Base-by-base conservation (phyloP, 768 basidiomycete species). In the Rubroboletus pulcherrimus region DNA sequence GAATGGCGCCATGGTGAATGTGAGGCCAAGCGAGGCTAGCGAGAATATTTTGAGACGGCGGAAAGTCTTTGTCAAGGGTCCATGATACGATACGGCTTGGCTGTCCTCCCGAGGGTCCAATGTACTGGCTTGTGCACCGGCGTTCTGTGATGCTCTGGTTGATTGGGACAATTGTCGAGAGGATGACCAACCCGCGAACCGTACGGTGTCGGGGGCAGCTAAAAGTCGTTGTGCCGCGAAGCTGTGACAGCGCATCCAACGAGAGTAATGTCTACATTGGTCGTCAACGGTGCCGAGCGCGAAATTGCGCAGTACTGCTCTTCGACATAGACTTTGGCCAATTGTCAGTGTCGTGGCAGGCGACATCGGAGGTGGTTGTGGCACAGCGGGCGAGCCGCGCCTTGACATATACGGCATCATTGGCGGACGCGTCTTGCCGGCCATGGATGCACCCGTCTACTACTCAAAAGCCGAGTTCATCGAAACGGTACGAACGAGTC, bases 381-480 rank as follows among this genome's bases (percentile, higher is more conserved):
- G 24, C 24, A 4, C 26, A 5, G 26, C 26, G 5, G 26, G 26
- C 26, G 26, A 26, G 26, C 26, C 26, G 26, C 26, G 26, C 26
- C 26, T 26, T 26, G 26, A 26, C 45, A 51, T 38, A 43, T 37
- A 55, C 50, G 17, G 41, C 49, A 37, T 39, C 52, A 49, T 33
- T 24, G 26, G 49, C 39, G 10, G 48, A 58, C 62, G 59, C 67
- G 54, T 68, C 57, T 34, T 30, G 43, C 15, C 45, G 56, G 46
- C 60, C 31, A 88, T 90, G 87, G 87, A 91, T 31, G 73, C 82
- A 17, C 85, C 86, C 7, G 83, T 92, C 39, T 87, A 84, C 73
- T 93, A 93, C 69, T 82, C 86, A 12, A 86, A 87, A 60, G 75
- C 83, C 31, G 92, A 94, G 71, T 93, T 86, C 72, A 94, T 94